A percentile compares a stretch with the other conserved stretches of the same genome.
These are phyloP conservation scores for Chimonanthus salicifolius DNA, from an alignment of 164 flowering plant species.

Conservation along the genomic window DNA sequence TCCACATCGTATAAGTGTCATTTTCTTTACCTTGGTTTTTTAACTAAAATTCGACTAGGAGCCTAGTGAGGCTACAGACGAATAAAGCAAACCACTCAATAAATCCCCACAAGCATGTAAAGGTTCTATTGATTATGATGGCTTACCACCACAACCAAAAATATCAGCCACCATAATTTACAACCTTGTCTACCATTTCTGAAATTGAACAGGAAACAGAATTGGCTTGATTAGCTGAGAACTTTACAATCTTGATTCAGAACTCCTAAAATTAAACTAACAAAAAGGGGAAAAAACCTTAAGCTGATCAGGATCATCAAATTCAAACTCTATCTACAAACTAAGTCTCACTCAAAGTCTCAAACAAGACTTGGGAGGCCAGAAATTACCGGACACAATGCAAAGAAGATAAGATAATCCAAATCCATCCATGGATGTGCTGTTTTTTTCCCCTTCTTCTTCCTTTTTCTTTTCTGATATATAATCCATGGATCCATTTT, in stretches of 20 bases:
- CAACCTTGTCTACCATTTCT: background rate
- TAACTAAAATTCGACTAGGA: background rate
- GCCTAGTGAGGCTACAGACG: background rate
- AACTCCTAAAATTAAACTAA: too few relatives aligned
- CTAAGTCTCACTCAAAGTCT: too few relatives aligned
- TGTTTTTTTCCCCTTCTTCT: too few relatives aligned
- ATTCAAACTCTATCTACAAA: too few relatives aligned
- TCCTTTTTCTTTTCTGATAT: too few relatives aligned
- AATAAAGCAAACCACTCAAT: background rate
- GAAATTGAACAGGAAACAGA: slow-evolving; percentile 1
- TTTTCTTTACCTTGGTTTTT: background rate
- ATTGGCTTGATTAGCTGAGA: background rate
- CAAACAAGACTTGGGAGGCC: too few relatives aligned
- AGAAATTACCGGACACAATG: too few relatives aligned
- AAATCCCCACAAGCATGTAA: background rate
- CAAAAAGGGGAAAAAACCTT: too few relatives aligned
- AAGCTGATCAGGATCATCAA: too few relatives aligned
- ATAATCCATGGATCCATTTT: slow-evolving; percentile 1
- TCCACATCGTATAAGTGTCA: background rate
- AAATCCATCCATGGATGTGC: too few relatives aligned
- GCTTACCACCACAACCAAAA: background rate
- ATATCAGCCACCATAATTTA: background rate
- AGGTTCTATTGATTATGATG: background rate
- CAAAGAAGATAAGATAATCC: too few relatives aligned
- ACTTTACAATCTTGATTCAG: too few relatives aligned